Evolutionary conservation across 106 monocot species (phyloP).

Genomic region (Vanilla planifolia): DNA sequence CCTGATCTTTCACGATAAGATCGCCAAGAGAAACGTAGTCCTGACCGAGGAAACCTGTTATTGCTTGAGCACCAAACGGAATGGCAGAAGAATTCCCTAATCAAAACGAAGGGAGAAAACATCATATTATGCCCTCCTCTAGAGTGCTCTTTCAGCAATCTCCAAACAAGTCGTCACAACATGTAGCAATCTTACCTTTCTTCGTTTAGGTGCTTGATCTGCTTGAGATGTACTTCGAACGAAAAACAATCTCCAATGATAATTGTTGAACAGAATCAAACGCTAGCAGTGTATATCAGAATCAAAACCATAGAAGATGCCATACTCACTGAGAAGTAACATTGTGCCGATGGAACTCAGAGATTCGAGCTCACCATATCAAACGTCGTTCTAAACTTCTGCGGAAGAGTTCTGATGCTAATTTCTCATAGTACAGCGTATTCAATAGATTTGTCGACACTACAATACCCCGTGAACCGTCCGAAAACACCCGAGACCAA

Average conservation of each 20-base stretch:
- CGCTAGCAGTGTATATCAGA: too few relatives aligned
- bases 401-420: constrained; percentile 59
- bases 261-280: too few relatives aligned
- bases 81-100: constrained; percentile 74
- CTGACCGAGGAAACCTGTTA: constrained; percentile 74
- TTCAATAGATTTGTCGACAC: constrained; percentile 76
- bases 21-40: constrained; percentile 74
- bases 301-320: background rate
- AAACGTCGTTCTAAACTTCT: constrained; percentile 80
- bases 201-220: constrained; percentile 60
- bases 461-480: constrained; percentile 32
- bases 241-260: constrained; percentile 17
- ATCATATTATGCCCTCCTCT: too few relatives aligned
- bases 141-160: too few relatives aligned
- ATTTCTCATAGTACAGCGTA: constrained; percentile 88
- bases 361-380: constrained; percentile 86
- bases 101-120: too few relatives aligned
- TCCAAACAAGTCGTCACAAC: too few relatives aligned
- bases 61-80: constrained; percentile 74
- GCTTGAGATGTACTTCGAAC: constrained; percentile 60
- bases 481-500: constrained; percentile 12
- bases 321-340: constrained; percentile 70
- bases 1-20: constrained; percentile 72
- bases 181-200: too few relatives aligned
- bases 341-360: constrained; percentile 85